phyloP scores from a whole-genome alignment of 306 rosid genomes.

The Sophora flavescens region DNA sequence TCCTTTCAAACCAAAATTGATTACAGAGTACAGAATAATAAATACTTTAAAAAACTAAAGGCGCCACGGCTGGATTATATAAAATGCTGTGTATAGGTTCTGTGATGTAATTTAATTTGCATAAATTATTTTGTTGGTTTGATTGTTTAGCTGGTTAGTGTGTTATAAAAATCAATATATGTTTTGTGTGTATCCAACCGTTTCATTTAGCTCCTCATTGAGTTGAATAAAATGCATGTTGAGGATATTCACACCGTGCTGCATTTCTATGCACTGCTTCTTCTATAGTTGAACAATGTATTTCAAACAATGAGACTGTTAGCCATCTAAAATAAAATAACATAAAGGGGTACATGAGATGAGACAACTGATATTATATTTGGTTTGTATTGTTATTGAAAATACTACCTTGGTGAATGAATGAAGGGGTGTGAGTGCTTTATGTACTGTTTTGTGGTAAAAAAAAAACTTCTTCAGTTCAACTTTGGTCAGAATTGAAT shows the following conservation, averaged over 20 bases:
- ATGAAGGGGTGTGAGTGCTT: neutral
- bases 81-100: too few relatives aligned
- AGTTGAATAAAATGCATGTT: constrained; percentile 12
- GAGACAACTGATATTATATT: neutral
- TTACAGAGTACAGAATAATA: too few relatives aligned
- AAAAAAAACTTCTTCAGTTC: constrained; percentile 84
- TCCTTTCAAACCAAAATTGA: too few relatives aligned
- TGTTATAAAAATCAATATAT: neutral
- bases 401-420: neutral
- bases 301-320: neutral
- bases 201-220: constrained; percentile 10
- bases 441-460: constrained; percentile 66
- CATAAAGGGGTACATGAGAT: neutral
- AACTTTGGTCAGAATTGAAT: constrained; percentile 67
- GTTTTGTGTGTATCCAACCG: neutral
- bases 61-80: too few relatives aligned
- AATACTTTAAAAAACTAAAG: too few relatives aligned
- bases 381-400: neutral
- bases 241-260: neutral
- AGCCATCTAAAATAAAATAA: neutral
- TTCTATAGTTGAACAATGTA: constrained; percentile 6
- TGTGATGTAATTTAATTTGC: constrained; percentile 49
- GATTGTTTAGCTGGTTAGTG: neutral
- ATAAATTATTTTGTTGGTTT: neutral
- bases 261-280: too few relatives aligned